phyloP scores from a whole-genome alignment of 768 basidiomycete species.

The Hypsizygus marmoreus region DNA sequence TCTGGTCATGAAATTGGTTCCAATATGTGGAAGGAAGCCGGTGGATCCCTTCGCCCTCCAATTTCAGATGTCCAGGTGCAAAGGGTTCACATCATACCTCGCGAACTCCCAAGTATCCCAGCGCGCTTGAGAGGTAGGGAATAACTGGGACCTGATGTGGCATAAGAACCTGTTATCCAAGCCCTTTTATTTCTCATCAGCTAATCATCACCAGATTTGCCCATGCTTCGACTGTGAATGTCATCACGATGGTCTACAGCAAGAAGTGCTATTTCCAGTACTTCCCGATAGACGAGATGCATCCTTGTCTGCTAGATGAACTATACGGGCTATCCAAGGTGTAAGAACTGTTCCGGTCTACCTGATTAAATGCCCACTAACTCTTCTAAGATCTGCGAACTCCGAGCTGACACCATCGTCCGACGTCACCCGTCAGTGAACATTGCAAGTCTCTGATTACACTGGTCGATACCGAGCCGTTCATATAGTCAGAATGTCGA shows the following conservation, averaged over 20 bases:
- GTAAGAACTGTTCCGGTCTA: slow-evolving; percentile 34
- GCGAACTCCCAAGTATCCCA: too few relatives aligned
- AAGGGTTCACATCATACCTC: too few relatives aligned
- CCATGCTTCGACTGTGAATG: slow-evolving; percentile 68
- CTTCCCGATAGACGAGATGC: slow-evolving; percentile 68
- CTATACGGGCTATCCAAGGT: slow-evolving; percentile 72
- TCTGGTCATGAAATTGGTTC: too few relatives aligned
- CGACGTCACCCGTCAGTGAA: slow-evolving; percentile 60
- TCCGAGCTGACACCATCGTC: slow-evolving; percentile 67
- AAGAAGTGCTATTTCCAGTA: slow-evolving; percentile 49
- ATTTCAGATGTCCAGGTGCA: too few relatives aligned
- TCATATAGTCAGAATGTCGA: slow-evolving; percentile 26
- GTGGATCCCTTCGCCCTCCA: too few relatives aligned
- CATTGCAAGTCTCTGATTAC: slow-evolving; percentile 70
- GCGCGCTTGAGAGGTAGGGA: too few relatives aligned
- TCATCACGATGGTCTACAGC: slow-evolving; percentile 53
- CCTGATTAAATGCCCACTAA: slow-evolving; percentile 3
- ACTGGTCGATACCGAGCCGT: slow-evolving; percentile 52
- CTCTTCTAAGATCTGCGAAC: slow-evolving; percentile 58
- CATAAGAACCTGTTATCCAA: too few relatives aligned
- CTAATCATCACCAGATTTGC: slow-evolving; percentile 62
- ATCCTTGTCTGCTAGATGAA: slow-evolving; percentile 65
- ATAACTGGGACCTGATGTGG: neutral
- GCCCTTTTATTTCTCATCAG: slow-evolving; percentile 29
- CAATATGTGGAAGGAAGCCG: too few relatives aligned